Evolutionary conservation across 1,284 basidiomycete species (phyloP).

Genomic region (Microbotryum intermedium): DNA sequence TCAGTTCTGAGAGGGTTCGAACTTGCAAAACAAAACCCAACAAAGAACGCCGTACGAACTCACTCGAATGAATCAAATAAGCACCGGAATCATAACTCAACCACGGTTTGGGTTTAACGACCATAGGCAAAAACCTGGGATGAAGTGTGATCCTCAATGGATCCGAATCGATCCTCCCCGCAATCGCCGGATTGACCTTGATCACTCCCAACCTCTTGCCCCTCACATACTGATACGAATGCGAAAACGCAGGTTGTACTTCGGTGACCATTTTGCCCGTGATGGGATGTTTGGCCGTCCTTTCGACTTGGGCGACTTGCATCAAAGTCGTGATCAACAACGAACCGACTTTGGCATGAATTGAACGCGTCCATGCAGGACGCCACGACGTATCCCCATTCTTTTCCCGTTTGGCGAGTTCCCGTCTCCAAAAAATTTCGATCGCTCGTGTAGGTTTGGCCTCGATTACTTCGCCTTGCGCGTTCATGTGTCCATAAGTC

Average conservation of each 20-base stretch:
- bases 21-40: neutral
- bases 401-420: slow-evolving; percentile 27
- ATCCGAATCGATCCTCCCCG: slow-evolving; percentile 70
- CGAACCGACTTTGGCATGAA: slow-evolving; percentile 70
- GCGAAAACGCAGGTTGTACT: slow-evolving; percentile 82
- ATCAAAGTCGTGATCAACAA: slow-evolving; percentile 76
- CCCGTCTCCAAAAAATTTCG: slow-evolving; percentile 42
- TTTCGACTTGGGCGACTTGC: slow-evolving; percentile 69
- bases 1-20: neutral
- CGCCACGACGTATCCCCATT: slow-evolving; percentile 48
- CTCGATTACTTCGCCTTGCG: neutral
- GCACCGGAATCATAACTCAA: slow-evolving; percentile 67
- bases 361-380: slow-evolving; percentile 68
- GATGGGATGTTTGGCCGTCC: slow-evolving; percentile 51
- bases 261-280: slow-evolving; percentile 54
- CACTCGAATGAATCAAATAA: slow-evolving; percentile 69
- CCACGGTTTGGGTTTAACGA: slow-evolving; percentile 87
- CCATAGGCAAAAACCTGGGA: slow-evolving; percentile 92
- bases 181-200: slow-evolving; percentile 72
- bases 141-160: slow-evolving; percentile 67
- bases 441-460: slow-evolving; percentile 29
- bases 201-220: slow-evolving; percentile 88
- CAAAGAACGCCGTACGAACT: slow-evolving; percentile 31
- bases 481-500: too few species aligned
- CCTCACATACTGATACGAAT: slow-evolving; percentile 85